A percentile compares a stretch with the other conserved stretches of the same genome.
Conservation (phyloP, 2,329 filamentous ascomycete species). For the Pleoardoris graminearum region DNA sequence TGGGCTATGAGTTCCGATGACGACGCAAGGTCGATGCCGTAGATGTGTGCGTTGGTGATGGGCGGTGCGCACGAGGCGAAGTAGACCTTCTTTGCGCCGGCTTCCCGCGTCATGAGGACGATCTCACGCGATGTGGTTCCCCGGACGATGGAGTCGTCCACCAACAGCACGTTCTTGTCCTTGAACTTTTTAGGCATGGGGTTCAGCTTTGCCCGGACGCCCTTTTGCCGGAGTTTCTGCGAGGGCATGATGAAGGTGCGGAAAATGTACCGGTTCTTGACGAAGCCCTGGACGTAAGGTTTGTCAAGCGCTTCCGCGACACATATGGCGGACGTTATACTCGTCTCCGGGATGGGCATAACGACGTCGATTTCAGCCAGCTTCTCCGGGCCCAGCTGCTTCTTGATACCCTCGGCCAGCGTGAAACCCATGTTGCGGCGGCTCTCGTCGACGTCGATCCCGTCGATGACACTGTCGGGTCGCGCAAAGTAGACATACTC, state of each 20-base stretch:
- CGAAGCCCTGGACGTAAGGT: slow-evolving; percentile 78
- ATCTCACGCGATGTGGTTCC: slow-evolving; percentile 82
- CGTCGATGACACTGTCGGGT: slow-evolving; percentile 81
- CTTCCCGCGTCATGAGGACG: slow-evolving; percentile 81
- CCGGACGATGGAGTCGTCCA: slow-evolving; percentile 88
- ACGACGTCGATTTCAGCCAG: slow-evolving; percentile 80
- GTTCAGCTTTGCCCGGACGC: slow-evolving; percentile 86
- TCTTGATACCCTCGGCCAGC: slow-evolving; percentile 72
- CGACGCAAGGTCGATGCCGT: slow-evolving; percentile 76
- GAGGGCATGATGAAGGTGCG: slow-evolving; percentile 86
- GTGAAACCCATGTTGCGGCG: slow-evolving; percentile 85
- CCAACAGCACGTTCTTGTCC: slow-evolving; percentile 76
- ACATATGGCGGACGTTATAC: slow-evolving; percentile 76
- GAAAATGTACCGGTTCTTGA: slow-evolving; percentile 89
- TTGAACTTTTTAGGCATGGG: slow-evolving; percentile 85
- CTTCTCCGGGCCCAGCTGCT: slow-evolving; percentile 67
- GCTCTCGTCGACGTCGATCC: slow-evolving; percentile 82
- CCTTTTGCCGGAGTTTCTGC: slow-evolving; percentile 78
- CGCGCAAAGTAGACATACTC: slow-evolving; percentile 87
- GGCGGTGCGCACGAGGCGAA: slow-evolving; percentile 82
- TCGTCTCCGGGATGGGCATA: slow-evolving; percentile 83
- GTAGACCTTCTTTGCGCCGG: slow-evolving; percentile 78
- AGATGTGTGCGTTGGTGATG: slow-evolving; percentile 85
- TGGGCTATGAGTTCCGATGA: slow-evolving; percentile 72
- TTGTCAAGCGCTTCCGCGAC: slow-evolving; percentile 76